A percentile compares a stretch with the other conserved stretches of the same genome.
phyloP scores from a whole-genome alignment of 75 land plant genomes.

The Cupressus sempervirens region DNA sequence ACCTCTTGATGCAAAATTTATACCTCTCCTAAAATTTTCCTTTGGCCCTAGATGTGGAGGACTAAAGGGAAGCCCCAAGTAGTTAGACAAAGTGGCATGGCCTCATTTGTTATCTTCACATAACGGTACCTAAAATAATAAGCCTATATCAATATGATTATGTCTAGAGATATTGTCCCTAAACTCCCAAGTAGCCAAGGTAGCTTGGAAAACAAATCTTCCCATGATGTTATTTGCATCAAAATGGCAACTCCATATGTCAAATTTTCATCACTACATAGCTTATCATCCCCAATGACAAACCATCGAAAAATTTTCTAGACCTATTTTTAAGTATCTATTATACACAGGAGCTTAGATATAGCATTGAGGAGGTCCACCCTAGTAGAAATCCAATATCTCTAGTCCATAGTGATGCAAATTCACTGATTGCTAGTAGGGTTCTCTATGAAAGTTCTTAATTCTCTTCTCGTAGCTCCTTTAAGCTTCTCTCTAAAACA shows the following conservation, averaged over 20 bases:
- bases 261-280: slow-evolving; percentile 38
- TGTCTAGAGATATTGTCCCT: slow-evolving; percentile 42
- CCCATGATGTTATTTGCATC: slow-evolving; percentile 35
- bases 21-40: too few relatives aligned
- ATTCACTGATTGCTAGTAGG: background rate
- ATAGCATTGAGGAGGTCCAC: slow-evolving; percentile 36
- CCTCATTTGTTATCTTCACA: slow-evolving; percentile 4
- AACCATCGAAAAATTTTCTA: slow-evolving; percentile 35
- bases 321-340: slow-evolving; percentile 31
- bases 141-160: slow-evolving; percentile 31
- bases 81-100: slow-evolving; percentile 11
- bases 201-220: slow-evolving; percentile 28
- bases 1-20: too few relatives aligned
- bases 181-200: slow-evolving; percentile 53
- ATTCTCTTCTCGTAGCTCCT: background rate
- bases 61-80: too few relatives aligned
- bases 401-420: background rate
- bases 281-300: slow-evolving; percentile 39
- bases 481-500: slow-evolving; percentile 6
- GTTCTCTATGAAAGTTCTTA: background rate
- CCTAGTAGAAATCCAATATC: slow-evolving; percentile 9
- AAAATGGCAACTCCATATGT: slow-evolving; percentile 38
- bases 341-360: slow-evolving; percentile 35
- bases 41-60: too few relatives aligned
- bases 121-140: slow-evolving; percentile 8